These are phyloP conservation scores for Plantago major DNA, from an alignment of 257 asterid species.

Conservation along the genomic window DNA sequence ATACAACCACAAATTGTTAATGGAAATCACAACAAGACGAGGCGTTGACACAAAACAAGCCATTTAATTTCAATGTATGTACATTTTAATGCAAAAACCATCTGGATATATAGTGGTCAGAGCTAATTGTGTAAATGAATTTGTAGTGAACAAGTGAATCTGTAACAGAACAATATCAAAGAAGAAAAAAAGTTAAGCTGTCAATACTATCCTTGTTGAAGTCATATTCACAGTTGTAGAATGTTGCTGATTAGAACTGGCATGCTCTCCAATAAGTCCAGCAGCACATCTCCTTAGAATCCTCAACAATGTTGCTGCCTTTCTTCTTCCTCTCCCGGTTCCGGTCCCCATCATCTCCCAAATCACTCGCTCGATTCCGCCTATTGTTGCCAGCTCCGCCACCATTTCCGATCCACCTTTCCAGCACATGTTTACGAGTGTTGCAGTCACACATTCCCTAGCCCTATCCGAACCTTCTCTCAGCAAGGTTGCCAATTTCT, in stretches of 20 bases:
- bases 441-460: slow-evolving; percentile 65
- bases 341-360: slow-evolving; percentile 90
- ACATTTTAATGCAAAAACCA: slow-evolving; percentile 9
- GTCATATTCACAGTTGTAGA: slow-evolving; percentile 38
- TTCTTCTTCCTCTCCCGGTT: slow-evolving; percentile 66
- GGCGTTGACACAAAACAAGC: neutral
- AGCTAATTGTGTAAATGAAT: slow-evolving; percentile 17
- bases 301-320: slow-evolving; percentile 75
- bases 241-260: slow-evolving; percentile 20
- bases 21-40: too few species aligned
- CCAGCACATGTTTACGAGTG: slow-evolving; percentile 65
- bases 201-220: slow-evolving; percentile 50
- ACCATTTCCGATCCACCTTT: slow-evolving; percentile 82
- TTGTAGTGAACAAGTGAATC: slow-evolving; percentile 16
- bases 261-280: slow-evolving; percentile 50
- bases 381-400: slow-evolving; percentile 50
- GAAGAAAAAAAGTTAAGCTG: slow-evolving; percentile 26
- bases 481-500: slow-evolving; percentile 35
- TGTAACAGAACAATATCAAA: neutral
- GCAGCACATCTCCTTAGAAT: slow-evolving; percentile 88
- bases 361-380: slow-evolving; percentile 64
- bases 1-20: too few species aligned
- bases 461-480: slow-evolving; percentile 74
- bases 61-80: neutral
- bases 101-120: neutral